phyloP scores from a whole-genome alignment of 164 flowering plant species.

The Annona cherimola region DNA sequence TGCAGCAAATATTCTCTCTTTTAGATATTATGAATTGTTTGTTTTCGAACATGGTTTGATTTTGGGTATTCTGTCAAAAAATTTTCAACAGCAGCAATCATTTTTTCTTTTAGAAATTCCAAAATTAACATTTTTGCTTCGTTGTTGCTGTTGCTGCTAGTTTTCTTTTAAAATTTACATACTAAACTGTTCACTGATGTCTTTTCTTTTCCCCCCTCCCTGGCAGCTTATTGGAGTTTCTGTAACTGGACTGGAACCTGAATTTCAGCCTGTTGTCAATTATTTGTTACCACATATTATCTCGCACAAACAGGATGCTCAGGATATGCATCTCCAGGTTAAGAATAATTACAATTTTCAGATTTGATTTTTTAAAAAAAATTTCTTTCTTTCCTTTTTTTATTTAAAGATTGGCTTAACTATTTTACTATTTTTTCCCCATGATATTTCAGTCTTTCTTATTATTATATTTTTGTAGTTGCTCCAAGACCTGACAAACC shows the following conservation, averaged over 20 bases:
- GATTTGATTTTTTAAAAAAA: constrained; percentile 6
- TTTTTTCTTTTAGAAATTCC: too few species aligned
- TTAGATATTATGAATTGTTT: too few species aligned
- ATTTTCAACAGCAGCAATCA: too few species aligned
- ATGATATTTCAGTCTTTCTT: constrained; percentile 25
- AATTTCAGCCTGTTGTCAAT: constrained; percentile 85
- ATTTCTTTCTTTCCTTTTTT: too few species aligned
- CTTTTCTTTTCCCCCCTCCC: constrained; percentile 6
- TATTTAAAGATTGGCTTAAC: too few species aligned
- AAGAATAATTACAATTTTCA: constrained; percentile 9
- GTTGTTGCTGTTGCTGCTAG: too few species aligned
- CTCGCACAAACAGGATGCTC: constrained; percentile 68
- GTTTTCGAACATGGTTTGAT: too few species aligned
- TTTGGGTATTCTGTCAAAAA: too few species aligned
- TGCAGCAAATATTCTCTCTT: too few species aligned
- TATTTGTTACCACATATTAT: constrained; percentile 72
- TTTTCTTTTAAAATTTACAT: not conserved
- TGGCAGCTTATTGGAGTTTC: constrained; percentile 78
- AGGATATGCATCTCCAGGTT: constrained; percentile 86
- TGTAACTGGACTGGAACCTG: constrained; percentile 75
- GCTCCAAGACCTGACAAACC: constrained; percentile 80
- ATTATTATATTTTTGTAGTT: constrained; percentile 49
- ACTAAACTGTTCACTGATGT: not conserved
- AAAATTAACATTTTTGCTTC: too few species aligned
- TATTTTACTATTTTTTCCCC: constrained; percentile 6